Evolutionary conservation across 2,329 filamentous ascomycete species (phyloP).

Genomic region (Fusarium sp.): DNA sequence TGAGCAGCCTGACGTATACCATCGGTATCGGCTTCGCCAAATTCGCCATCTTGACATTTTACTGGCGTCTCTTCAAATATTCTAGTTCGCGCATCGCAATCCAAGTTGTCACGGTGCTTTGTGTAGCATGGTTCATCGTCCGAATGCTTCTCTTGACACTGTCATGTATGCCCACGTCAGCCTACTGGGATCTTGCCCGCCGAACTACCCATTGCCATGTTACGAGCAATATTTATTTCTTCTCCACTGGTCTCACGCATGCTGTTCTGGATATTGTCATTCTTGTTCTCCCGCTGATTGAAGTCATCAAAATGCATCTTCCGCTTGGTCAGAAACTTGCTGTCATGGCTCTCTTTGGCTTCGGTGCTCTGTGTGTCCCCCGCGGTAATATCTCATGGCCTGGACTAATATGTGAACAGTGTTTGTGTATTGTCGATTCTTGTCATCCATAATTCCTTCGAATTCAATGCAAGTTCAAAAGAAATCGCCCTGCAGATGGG

Average conservation of each 20-base stretch:
- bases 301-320: conserved; percentile 44
- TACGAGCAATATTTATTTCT: conserved; percentile 44
- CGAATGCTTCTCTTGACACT: conserved; percentile 45
- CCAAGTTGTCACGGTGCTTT: conserved; percentile 30
- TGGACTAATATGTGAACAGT: neutral
- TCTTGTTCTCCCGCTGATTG: conserved; percentile 43
- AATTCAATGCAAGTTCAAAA: conserved; percentile 21
- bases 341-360: conserved; percentile 42
- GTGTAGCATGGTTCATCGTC: conserved; percentile 39
- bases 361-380: conserved; percentile 41
- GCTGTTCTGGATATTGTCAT: conserved; percentile 46
- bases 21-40: conserved; percentile 41
- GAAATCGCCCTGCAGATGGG: conserved; percentile 41
- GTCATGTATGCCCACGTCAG: conserved; percentile 46
- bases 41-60: conserved; percentile 42
- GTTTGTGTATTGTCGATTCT: conserved; percentile 40
- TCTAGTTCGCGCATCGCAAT: conserved; percentile 42
- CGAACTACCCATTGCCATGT: conserved; percentile 42
- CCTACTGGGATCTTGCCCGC: conserved; percentile 45
- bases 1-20: conserved; percentile 40
- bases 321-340: conserved; percentile 42
- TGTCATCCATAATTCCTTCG: conserved; percentile 32
- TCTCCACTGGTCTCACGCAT: conserved; percentile 45
- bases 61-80: conserved; percentile 43
- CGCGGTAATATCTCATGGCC: fast-evolving